Percentiles rank a stretch among this genome's conserved stretches.
Evolutionary conservation across 2,329 filamentous ascomycete genomes (phyloP).

Genomic region (Neonectria magnoliae): DNA sequence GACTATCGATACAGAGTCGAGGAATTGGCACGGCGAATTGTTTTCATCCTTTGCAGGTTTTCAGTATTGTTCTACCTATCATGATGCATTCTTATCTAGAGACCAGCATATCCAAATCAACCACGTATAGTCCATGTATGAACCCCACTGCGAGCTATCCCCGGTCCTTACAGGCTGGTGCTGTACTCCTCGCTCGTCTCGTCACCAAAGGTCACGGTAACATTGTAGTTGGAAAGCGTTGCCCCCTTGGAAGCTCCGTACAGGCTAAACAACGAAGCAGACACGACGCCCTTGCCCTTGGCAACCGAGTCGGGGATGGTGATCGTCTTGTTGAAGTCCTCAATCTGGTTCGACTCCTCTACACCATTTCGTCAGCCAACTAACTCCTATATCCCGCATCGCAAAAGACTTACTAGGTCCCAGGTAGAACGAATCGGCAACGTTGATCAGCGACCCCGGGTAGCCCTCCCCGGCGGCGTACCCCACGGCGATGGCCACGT

Average conservation of each 20-base stretch:
- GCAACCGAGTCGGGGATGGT: constrained; percentile 34
- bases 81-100: not conserved
- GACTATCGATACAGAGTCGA: not conserved
- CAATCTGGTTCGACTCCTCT: constrained; percentile 37
- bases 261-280: constrained; percentile 43
- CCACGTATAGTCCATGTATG: not conserved
- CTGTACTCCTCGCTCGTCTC: constrained; percentile 39
- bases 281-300: constrained; percentile 40
- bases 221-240: constrained; percentile 39
- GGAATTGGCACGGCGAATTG: not conserved
- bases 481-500: constrained; percentile 58
- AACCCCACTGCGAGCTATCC: not conserved
- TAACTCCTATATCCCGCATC: no score
- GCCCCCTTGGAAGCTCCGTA: constrained; percentile 40
- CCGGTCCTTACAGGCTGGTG: not conserved
- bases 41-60: not conserved
- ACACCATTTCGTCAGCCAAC: constrained; percentile 2
- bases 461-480: constrained; percentile 40
- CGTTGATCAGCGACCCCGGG: constrained; percentile 43
- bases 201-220: constrained; percentile 36
- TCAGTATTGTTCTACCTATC: not conserved
- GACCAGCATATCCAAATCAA: not conserved
- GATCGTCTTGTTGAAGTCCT: constrained; percentile 42
- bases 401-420: constrained; percentile 44
- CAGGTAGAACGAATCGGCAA: constrained; percentile 47